Evolutionary conservation across 352 stramenopile genomes (phyloP), one percentile per base, ranked within the genome.

Genomic region (Pythium angustatum): DNA sequence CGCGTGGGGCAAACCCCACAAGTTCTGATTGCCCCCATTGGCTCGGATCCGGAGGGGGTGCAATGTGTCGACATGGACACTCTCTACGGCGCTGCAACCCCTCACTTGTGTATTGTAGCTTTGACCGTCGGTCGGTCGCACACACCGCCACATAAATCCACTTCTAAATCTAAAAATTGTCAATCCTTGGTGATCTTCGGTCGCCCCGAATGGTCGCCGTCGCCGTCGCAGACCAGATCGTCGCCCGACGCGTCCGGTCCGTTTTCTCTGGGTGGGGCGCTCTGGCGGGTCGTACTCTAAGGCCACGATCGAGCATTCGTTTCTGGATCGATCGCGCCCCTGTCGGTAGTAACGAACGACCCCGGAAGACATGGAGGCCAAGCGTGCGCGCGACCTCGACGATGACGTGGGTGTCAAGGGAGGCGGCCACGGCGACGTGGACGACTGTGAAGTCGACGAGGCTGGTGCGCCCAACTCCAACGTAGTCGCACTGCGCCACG

Each of bases 351-450:
- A n/a, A n/a, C n/a, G n/a, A n/a, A n/a, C n/a, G n/a, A n/a, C n/a
- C n/a, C n/a, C n/a, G n/a, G n/a, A n/a, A n/a, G n/a, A n/a, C 17
- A 93, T 93, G 82, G 82, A 91, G 67, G 72, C 85, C 36, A 93
- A 93, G 66, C 60, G 58, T 44, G 59, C 58, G 3, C 69, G 65
- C 34, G 60, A 81, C 30, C 41, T 51, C 24, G 24, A 68, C 14
- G 36, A 64, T 30, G 27, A 64, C 22, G 43, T 49, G 14, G 68
- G 75, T 5, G 26, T 31, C 17, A 73, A 63, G 51, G 24, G 40
- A 47, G 41, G 9, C 1, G n/a, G 22, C 14, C 49, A 5, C 3
- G n/a, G 43, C 12, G 68, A 71, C 28, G 58, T 49, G 11, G 66
- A 77, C 8, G 67, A 81, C 68, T 68, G 72, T 19, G 67, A 75